Percentiles rank a stretch among this genome's conserved stretches.
phyloP scores from a whole-genome alignment of 139 green algal genomes.

The Chlamydomonas eustigma region DNA sequence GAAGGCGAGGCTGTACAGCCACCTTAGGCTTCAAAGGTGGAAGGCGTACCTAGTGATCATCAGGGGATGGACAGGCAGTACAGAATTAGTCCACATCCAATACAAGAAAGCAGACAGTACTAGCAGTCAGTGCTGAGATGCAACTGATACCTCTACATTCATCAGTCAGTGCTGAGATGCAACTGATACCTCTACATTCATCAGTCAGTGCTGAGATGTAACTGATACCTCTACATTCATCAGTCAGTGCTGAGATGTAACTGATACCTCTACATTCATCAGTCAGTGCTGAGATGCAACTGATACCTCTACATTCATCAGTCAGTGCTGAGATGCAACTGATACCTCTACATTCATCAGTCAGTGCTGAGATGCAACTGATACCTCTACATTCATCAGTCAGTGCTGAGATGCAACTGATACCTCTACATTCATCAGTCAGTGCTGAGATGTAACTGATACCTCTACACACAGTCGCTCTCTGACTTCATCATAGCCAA shows the following conservation, averaged over 20 bases:
- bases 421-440: neutral
- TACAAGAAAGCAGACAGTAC: neutral
- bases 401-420: neutral
- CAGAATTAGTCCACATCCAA: neutral
- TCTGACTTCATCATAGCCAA: neutral
- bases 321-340: neutral
- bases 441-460: too few species aligned
- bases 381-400: neutral
- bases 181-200: slow-evolving; percentile 11
- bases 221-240: too few species aligned
- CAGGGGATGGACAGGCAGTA: neutral
- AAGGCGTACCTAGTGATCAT: slow-evolving; percentile 13
- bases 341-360: neutral
- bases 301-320: too few species aligned
- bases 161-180: neutral
- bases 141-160: neutral
- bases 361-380: neutral
- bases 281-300: too few species aligned
- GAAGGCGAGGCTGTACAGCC: slow-evolving; percentile 3
- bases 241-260: too few species aligned
- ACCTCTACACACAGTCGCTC: neutral
- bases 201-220: too few species aligned
- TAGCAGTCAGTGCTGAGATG: neutral
- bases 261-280: too few species aligned
- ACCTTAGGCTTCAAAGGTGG: slow-evolving; percentile 20